Conservation (phyloP, 2,329 filamentous ascomycete species). For the Fusarium azukiicola region DNA sequence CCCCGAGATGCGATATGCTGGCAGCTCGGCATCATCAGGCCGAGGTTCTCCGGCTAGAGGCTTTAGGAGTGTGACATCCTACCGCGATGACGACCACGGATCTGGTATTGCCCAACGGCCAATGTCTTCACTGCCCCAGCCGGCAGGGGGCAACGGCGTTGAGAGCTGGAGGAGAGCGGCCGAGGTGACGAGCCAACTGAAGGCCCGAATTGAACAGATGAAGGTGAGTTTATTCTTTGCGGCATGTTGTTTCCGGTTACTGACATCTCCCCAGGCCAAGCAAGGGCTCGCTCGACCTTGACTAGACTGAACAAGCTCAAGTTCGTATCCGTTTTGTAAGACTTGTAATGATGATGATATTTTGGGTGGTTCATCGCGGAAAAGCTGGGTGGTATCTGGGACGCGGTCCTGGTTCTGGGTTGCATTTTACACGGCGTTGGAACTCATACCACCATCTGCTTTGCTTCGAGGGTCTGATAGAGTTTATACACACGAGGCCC, state of each 20-base stretch:
- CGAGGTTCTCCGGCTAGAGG: constrained; percentile 80
- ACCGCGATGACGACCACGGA: constrained; percentile 61
- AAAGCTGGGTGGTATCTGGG: constrained; percentile 51
- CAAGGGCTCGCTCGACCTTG: constrained; percentile 72
- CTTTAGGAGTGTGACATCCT: constrained; percentile 65
- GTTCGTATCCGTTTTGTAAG: constrained; percentile 34
- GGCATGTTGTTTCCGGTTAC: not conserved
- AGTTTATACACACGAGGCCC: constrained; percentile 42
- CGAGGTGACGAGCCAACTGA: constrained; percentile 98
- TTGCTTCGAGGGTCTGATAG: constrained; percentile 50
- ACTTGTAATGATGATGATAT: constrained; percentile 52
- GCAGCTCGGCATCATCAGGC: constrained; percentile 74
- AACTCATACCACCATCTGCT: constrained; percentile 53
- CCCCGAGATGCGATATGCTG: constrained; percentile 74
- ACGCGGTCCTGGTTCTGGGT: constrained; percentile 48
- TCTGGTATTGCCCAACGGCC: constrained; percentile 58
- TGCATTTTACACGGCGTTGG: constrained; percentile 56
- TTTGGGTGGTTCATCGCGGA: constrained; percentile 45
- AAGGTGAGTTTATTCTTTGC: constrained; percentile 76
- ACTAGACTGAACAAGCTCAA: constrained; percentile 34
- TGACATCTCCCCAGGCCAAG: constrained; percentile 64
- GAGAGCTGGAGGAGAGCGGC: constrained; percentile 99
- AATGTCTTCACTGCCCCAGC: constrained; percentile 61
- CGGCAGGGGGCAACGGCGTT: constrained; percentile 59
- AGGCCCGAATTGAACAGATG: constrained; percentile 99